Evolutionary conservation across 2,329 filamentous ascomycete species (phyloP), one percentile per base, ranked within the genome.

Genomic region (Dactylellina sp.): DNA sequence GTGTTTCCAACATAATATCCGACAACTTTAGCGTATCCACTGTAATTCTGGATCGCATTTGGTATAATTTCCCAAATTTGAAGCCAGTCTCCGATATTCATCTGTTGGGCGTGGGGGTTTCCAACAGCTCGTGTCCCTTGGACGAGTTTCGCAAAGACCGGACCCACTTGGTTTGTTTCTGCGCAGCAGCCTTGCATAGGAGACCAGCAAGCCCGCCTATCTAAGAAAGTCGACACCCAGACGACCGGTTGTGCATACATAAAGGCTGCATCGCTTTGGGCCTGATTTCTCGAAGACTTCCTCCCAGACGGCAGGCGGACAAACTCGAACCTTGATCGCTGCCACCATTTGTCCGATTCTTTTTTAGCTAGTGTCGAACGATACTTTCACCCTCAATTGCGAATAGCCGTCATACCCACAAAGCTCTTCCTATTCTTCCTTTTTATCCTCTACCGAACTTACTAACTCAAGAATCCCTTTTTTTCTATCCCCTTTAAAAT

Each of bases 111-210:
- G 57, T 56, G 65, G 50, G 65, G 65, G 56, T 55, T n/a, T 63
- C 50, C 35, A 40, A 49, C 46, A 40, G 24, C 50, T 40, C 20
- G 25, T 47, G 20, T 35, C 20, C 32, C 22, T 49, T 16, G 44
- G 11, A 14, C 14, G 24, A 56, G 53, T 53, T n/a, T 61, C 64
- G 28, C 39, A 49, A 47, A 55, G 32, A 9, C 44, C 66, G 52
- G 66, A 71, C 59, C 66, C 66, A 71, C 66, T 71, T 71, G 59
- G 66, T 50, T 50, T 39, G 49, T 66, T 66, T 24, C 35, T 39
- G 52, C 32, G 53, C 37, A 42, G 52, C 52, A 59, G 62, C 62
- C 53, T 55, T 66, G 62, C 62, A 66, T 65, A 59, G 57, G 32
- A 35, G 22, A 35, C 32, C 22, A 56, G 9, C 62, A 46, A 25